Percentiles rank a stretch among this genome's conserved stretches.
Conservation (phyloP, 495 filamentous ascomycete species). For the Penicillium cataractarum region DNA sequence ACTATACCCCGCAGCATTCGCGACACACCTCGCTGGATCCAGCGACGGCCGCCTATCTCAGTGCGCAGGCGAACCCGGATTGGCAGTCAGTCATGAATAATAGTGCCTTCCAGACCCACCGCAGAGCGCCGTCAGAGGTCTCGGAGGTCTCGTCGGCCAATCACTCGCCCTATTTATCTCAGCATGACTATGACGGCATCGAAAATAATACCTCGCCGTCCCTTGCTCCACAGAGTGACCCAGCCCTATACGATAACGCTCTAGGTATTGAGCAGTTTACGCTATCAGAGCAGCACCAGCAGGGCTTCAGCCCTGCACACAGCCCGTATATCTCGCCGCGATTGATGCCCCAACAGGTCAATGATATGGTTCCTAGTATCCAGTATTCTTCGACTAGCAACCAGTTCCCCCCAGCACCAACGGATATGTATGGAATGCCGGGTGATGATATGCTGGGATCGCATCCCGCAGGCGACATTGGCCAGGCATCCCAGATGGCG, state of each 20-base stretch:
- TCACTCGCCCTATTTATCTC: slow-evolving; percentile 78
- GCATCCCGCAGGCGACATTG: slow-evolving; percentile 57
- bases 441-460: slow-evolving; percentile 34
- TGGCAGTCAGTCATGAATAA: slow-evolving; percentile 70
- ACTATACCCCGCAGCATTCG: slow-evolving; percentile 67
- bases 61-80: slow-evolving; percentile 60
- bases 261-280: slow-evolving; percentile 80
- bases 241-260: slow-evolving; percentile 72
- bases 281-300: slow-evolving; percentile 70
- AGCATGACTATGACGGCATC: slow-evolving; percentile 75
- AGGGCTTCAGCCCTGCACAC: slow-evolving; percentile 74
- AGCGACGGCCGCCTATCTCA: slow-evolving; percentile 70
- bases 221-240: slow-evolving; percentile 71
- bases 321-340: slow-evolving; percentile 87
- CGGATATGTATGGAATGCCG: slow-evolving; percentile 58
- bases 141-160: slow-evolving; percentile 86
- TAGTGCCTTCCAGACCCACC: slow-evolving; percentile 70
- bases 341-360: slow-evolving; percentile 71
- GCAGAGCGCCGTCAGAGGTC: slow-evolving; percentile 84
- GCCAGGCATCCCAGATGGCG: slow-evolving; percentile 73
- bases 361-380: slow-evolving; percentile 51
- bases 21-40: slow-evolving; percentile 82
- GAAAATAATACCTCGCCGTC: slow-evolving; percentile 81
- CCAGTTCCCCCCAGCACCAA: slow-evolving; percentile 52
- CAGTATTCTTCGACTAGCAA: slow-evolving; percentile 51